Evolutionary conservation across 106 monocot species (phyloP).

Genomic region (Apostasia shenzhenica): DNA sequence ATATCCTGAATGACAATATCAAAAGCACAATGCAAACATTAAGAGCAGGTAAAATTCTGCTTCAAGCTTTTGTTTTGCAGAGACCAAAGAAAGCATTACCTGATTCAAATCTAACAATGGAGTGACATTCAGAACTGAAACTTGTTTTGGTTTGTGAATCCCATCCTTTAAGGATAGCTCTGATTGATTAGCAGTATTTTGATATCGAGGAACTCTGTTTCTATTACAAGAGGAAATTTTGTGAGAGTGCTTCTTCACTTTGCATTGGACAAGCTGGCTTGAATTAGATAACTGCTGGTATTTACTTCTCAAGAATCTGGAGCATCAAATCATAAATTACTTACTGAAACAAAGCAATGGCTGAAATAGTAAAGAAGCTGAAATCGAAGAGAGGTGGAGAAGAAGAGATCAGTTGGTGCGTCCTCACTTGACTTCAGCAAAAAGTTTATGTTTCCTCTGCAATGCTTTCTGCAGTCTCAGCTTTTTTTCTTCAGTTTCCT

Average conservation of each 20-base stretch:
- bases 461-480: not conserved
- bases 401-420: not conserved
- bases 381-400: not conserved
- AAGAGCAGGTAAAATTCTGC: too few species aligned
- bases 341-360: not conserved
- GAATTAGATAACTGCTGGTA: slow-evolving; percentile 21
- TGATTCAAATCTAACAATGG: slow-evolving; percentile 34
- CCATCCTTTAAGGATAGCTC: too few species aligned
- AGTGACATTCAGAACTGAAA: slow-evolving; percentile 7
- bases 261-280: slow-evolving; percentile 3
- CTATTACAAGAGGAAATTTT: not conserved
- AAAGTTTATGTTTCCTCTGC: slow-evolving; percentile 1
- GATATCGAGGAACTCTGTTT: not conserved
- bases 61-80: not conserved
- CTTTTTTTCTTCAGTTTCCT: slow-evolving; percentile 3
- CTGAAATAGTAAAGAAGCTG: not conserved
- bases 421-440: slow-evolving; percentile 3
- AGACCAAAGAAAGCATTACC: slow-evolving; percentile 20
- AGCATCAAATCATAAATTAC: not conserved
- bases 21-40: not conserved
- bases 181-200: too few species aligned
- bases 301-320: slow-evolving; percentile 38
- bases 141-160: slow-evolving; percentile 2
- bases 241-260: slow-evolving; percentile 6
- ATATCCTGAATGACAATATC: slow-evolving; percentile 23